These are phyloP conservation scores for Leucocoprinus sp. DNA, from an alignment of 768 basidiomycete genomes.

Conservation along the genomic window DNA sequence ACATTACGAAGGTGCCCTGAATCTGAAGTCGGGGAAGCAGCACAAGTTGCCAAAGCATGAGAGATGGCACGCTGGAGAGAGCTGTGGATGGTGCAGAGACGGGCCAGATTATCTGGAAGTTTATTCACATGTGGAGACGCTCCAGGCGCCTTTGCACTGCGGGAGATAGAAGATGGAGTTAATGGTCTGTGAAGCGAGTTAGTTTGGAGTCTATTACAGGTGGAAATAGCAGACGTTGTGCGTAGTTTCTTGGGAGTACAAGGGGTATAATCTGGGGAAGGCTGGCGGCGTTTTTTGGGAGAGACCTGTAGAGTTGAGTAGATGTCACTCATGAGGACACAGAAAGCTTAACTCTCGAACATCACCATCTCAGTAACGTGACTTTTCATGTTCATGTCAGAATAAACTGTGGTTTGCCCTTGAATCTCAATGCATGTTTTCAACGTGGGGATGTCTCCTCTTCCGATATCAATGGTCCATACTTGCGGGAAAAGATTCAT, in stretches of 20 bases:
- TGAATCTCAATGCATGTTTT: background rate
- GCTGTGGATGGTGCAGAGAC: conserved; percentile 56
- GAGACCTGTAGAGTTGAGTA: conserved; percentile 58
- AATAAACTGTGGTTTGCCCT: background rate
- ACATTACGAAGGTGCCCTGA: conserved; percentile 72
- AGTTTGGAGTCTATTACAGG: conserved; percentile 1
- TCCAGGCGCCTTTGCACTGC: conserved; percentile 15
- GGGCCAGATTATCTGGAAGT: conserved; percentile 51
- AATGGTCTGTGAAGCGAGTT: conserved; percentile 34
- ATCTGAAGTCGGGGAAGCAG: conserved; percentile 67
- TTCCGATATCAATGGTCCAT: background rate
- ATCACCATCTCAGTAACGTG: conserved; percentile 1
- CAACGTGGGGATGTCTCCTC: background rate
- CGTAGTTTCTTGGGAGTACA: conserved; percentile 67
- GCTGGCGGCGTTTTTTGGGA: conserved; percentile 60
- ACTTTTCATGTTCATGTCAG: background rate
- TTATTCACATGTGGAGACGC: conserved; percentile 16
- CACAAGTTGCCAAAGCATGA: conserved; percentile 77
- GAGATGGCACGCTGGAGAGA: conserved; percentile 77
- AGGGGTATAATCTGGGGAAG: conserved; percentile 44
- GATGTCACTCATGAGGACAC: conserved; percentile 43
- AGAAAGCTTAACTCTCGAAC: conserved; percentile 17
- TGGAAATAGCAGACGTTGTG: conserved; percentile 33
- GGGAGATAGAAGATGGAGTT: conserved; percentile 43
- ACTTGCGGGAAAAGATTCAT: background rate